phyloP scores from a whole-genome alignment of 352 stramenopile genomes.

The Globisporangium iwayamae region DNA sequence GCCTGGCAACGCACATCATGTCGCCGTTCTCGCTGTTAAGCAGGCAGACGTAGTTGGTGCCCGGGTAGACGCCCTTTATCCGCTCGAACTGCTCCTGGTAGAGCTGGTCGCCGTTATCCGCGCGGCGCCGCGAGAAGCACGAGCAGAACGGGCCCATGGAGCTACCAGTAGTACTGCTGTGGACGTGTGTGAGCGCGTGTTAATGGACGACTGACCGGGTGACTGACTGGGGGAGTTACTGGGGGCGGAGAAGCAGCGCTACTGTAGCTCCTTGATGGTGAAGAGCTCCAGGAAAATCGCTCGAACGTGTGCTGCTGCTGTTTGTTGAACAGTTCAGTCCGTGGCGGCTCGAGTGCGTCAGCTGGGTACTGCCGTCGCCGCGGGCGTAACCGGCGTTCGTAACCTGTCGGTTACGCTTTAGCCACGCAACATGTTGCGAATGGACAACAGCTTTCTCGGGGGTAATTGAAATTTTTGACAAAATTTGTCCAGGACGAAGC shows the following conservation, averaged over 20 bases:
- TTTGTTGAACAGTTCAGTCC: constrained; percentile 9
- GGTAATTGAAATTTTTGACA: neutral
- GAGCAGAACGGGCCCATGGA: constrained; percentile 62
- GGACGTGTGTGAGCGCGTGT: neutral
- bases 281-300: neutral
- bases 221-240: no score
- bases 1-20: constrained; percentile 62
- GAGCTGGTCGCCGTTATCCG: constrained; percentile 42
- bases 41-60: constrained; percentile 79
- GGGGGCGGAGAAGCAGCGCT: neutral
- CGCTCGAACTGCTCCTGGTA: constrained; percentile 80
- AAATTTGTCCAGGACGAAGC: neutral
- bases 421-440: constrained; percentile 1
- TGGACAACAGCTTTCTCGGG: neutral
- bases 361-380: neutral
- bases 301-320: neutral
- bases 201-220: neutral
- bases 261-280: neutral
- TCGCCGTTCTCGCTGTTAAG: constrained; percentile 71
- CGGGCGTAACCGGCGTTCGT: neutral
- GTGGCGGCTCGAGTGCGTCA: constrained; percentile 3
- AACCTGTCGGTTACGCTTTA: neutral
- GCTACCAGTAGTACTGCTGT: neutral
- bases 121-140: constrained; percentile 65
- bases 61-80: constrained; percentile 66